Evolutionary conservation across 2,329 filamentous ascomycete species (phyloP).

Genomic region (Alternaria incomplexa): DNA sequence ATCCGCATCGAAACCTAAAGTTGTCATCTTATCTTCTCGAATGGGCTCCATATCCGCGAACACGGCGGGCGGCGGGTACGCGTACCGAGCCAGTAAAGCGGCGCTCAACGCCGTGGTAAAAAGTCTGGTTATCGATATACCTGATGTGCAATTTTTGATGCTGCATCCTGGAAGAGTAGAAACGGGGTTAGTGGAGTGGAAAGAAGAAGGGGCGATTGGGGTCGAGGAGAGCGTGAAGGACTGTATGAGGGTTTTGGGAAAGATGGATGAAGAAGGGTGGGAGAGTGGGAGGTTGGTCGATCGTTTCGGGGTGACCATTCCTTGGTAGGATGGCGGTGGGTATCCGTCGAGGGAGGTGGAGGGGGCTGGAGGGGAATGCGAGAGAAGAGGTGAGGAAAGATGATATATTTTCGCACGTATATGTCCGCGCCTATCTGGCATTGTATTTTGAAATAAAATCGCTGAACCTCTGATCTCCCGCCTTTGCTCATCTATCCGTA

Average conservation of each 20-base stretch:
- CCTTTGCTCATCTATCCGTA: background rate
- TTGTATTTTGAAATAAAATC: background rate
- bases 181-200: conserved; percentile 52
- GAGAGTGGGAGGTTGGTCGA: conserved; percentile 53
- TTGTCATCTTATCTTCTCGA: conserved; percentile 52
- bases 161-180: conserved; percentile 57
- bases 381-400: background rate
- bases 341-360: background rate
- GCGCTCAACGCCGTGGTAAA: conserved; percentile 55
- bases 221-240: conserved; percentile 50
- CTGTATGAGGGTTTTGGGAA: conserved; percentile 48
- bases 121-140: conserved; percentile 53
- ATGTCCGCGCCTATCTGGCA: background rate
- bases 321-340: conserved; percentile 43
- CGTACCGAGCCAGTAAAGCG: conserved; percentile 56
- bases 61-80: conserved; percentile 51
- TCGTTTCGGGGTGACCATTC: conserved; percentile 51
- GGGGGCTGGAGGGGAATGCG: background rate
- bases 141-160: conserved; percentile 50
- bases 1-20: conserved; percentile 29
- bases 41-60: conserved; percentile 55
- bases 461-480: background rate
- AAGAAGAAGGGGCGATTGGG: conserved; percentile 54
- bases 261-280: conserved; percentile 23
- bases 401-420: background rate